A percentile compares a stretch with the other conserved stretches of the same genome.
phyloP scores from a whole-genome alignment of 2,329 filamentous ascomycete genomes.

The Phialophora verrucosa region DNA sequence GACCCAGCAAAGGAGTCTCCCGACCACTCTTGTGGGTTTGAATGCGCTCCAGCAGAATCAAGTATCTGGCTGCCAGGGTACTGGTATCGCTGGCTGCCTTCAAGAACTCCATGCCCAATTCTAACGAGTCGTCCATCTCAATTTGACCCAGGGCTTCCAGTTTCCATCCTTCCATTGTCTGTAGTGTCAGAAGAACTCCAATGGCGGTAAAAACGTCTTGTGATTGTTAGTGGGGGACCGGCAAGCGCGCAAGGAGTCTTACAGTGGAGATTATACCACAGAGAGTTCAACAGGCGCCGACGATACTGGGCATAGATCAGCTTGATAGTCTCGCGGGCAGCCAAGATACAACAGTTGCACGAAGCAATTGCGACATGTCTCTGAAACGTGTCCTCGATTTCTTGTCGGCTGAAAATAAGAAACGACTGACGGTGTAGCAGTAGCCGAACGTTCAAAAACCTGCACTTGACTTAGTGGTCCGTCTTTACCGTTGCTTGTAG shows the following conservation, averaged over 20 bases:
- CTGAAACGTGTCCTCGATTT: not conserved
- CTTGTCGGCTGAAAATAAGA: not conserved
- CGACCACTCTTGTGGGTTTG: conserved; percentile 15
- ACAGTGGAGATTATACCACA: conserved; percentile 22
- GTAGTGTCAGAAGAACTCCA: not conserved
- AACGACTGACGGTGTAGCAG: not conserved
- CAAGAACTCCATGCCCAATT: not conserved
- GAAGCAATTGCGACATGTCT: not conserved
- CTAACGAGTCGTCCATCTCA: not conserved
- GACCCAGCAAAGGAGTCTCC: conserved; percentile 6
- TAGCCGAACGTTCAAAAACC: not conserved
- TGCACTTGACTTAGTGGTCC: not conserved
- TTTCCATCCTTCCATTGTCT: not conserved
- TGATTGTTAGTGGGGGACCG: not conserved
- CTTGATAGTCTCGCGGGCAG: conserved; percentile 15
- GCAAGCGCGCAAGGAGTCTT: not conserved
- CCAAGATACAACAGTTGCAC: conserved; percentile 5
- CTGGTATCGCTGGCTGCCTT: not conserved
- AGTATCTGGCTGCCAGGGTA: conserved; percentile 10
- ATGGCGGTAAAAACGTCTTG: not conserved
- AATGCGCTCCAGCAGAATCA: conserved; percentile 18
- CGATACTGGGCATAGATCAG: conserved; percentile 13
- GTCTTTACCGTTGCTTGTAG: not conserved
- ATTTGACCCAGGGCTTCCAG: not conserved
- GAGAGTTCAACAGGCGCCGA: conserved; percentile 10